phyloP scores from a whole-genome alignment of 169 alveolate genomes.

The Neospora caninum region DNA sequence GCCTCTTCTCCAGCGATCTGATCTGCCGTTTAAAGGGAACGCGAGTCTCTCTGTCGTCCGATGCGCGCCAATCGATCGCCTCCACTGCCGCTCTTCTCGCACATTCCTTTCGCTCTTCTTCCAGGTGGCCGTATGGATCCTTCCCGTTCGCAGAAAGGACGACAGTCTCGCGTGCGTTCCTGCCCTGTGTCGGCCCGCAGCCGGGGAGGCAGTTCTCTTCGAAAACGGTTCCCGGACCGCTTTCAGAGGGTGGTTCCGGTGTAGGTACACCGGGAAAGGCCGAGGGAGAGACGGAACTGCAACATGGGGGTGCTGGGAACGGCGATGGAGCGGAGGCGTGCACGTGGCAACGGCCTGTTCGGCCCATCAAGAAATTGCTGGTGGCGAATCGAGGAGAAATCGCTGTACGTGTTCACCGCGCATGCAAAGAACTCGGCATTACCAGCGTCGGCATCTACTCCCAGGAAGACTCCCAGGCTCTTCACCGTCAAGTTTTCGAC shows the following conservation, averaged over 20 bases:
- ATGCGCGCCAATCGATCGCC: too few relatives aligned
- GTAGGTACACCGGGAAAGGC: neutral
- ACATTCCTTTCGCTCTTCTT: too few relatives aligned
- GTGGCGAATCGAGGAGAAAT: conserved; percentile 91
- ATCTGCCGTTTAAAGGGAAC: too few relatives aligned
- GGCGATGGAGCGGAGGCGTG: neutral
- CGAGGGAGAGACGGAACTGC: neutral
- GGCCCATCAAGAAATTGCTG: conserved; percentile 77
- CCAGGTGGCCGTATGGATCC: too few relatives aligned
- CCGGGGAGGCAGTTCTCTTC: neutral
- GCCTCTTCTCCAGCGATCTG: too few relatives aligned
- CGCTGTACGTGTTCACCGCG: conserved; percentile 84
- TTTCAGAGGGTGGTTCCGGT: neutral
- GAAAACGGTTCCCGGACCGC: neutral
- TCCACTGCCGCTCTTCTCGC: too few relatives aligned
- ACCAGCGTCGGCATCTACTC: conserved; percentile 83
- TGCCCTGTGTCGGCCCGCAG: neutral
- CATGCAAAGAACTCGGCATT: conserved; percentile 81
- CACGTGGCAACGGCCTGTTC: conserved; percentile 6
- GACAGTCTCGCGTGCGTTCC: neutral
- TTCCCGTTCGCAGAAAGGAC: too few relatives aligned
- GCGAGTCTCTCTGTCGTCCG: too few relatives aligned
- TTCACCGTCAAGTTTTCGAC: conserved; percentile 31
- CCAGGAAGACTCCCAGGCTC: conserved; percentile 67
- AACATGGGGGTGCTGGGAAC: neutral